These are phyloP conservation scores for Raffaelea albimanens DNA, from an alignment of 2,329 filamentous ascomycete genomes.

Conservation along the genomic window DNA sequence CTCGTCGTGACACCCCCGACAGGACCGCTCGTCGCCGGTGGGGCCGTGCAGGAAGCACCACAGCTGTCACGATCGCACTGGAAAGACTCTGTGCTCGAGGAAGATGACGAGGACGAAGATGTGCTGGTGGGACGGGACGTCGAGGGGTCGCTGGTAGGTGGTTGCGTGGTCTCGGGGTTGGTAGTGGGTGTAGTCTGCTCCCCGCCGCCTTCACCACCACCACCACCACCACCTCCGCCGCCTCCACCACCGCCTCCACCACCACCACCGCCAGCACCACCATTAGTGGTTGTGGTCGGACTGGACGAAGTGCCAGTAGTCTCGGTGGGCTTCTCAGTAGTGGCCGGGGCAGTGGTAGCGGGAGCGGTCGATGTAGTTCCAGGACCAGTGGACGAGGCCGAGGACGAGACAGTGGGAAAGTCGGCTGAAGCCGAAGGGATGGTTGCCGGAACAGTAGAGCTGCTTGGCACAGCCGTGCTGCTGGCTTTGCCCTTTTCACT, in stretches of 20 bases:
- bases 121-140: not conserved
- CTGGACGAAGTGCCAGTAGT: not conserved
- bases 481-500: too few relatives aligned
- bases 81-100: not conserved
- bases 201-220: not conserved
- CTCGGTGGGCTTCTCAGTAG: too few relatives aligned
- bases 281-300: not conserved
- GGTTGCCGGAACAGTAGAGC: too few relatives aligned
- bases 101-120: not conserved
- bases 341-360: not conserved
- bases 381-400: not conserved
- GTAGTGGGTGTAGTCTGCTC: not conserved
- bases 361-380: not conserved
- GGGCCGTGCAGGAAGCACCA: not conserved
- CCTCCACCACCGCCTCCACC: not conserved
- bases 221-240: not conserved
- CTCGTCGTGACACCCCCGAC: not conserved
- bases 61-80: not conserved
- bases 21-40: not conserved
- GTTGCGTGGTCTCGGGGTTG: not conserved
- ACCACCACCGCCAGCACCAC: not conserved
- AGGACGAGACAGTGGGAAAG: not conserved
- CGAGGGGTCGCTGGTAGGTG: not conserved
- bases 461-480: too few relatives aligned
- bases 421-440: not conserved